Evolutionary conservation across 352 stramenopile species (phyloP).

Genomic region (Globisporangium abappressorium): DNA sequence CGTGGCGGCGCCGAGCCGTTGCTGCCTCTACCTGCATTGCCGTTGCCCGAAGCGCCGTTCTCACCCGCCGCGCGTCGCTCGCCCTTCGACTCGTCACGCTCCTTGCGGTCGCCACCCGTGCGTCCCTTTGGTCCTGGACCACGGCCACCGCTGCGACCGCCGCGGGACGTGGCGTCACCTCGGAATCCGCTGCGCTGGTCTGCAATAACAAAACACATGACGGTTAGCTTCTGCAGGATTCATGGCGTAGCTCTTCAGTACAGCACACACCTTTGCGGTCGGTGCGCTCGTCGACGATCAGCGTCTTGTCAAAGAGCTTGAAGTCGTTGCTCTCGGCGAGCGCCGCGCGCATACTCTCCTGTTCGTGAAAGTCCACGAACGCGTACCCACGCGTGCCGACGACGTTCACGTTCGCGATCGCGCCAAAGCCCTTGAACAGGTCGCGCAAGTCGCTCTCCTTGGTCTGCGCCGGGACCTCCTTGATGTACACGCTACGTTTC

Average conservation of each 20-base stretch:
- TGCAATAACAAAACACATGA: neutral
- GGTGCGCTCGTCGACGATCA: slow-evolving; percentile 69
- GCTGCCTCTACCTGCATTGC: slow-evolving; percentile 21
- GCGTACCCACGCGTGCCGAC: slow-evolving; percentile 56
- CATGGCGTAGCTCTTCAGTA: neutral
- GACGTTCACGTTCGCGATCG: slow-evolving; percentile 71
- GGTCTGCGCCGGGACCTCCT: slow-evolving; percentile 66
- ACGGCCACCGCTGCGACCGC: slow-evolving; percentile 46
- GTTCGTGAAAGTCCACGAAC: slow-evolving; percentile 83
- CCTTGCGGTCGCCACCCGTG: slow-evolving; percentile 54
- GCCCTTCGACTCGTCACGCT: slow-evolving; percentile 54
- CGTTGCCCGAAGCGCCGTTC: slow-evolving; percentile 33
- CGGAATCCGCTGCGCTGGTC: slow-evolving; percentile 57
- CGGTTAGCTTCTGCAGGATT: slow-evolving; percentile 17
- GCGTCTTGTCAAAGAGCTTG: slow-evolving; percentile 70
- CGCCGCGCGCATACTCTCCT: slow-evolving; percentile 74
- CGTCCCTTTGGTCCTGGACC: slow-evolving; percentile 53
- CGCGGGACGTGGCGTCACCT: slow-evolving; percentile 27
- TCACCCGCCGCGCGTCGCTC: slow-evolving; percentile 24
- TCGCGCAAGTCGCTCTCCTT: slow-evolving; percentile 76
- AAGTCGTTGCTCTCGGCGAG: slow-evolving; percentile 65
- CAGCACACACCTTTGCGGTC: slow-evolving; percentile 61
- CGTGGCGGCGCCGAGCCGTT: slow-evolving; percentile 14
- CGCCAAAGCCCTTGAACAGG: slow-evolving; percentile 75
- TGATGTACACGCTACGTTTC: slow-evolving; percentile 65